These are phyloP conservation scores for Coprinopsis strossmayeri DNA, from an alignment of 768 basidiomycete genomes.

Conservation along the genomic window DNA sequence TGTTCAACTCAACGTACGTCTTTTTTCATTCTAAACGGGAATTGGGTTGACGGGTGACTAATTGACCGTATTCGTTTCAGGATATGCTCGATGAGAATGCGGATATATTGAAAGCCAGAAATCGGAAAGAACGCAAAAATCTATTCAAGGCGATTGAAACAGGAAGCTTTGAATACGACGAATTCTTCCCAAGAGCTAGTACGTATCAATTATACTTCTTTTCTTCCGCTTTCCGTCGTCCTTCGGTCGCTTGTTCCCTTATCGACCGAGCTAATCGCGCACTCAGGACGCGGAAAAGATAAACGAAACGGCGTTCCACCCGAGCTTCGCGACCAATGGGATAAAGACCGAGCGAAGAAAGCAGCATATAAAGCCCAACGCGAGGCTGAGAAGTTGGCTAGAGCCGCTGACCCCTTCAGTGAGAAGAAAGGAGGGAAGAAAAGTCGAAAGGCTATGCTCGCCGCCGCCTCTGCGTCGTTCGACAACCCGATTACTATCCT, in stretches of 20 bases:
- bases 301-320: constrained; percentile 45
- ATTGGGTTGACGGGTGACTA: not conserved
- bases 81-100: constrained; percentile 55
- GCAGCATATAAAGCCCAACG: constrained; percentile 67
- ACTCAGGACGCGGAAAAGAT: constrained; percentile 41
- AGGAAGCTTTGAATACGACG: constrained; percentile 41
- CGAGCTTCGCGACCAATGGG: constrained; percentile 66
- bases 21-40: not conserved
- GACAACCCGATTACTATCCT: constrained; percentile 27
- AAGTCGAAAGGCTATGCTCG: constrained; percentile 59
- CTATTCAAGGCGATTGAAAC: constrained; percentile 55
- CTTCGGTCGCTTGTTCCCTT: too few relatives aligned
- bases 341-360: constrained; percentile 77
- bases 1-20: constrained; percentile 45
- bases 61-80: constrained; percentile 25
- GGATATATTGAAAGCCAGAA: constrained; percentile 34
- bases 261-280: not conserved
- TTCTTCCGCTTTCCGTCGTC: not conserved
- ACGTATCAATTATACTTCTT: constrained; percentile 19
- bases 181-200: constrained; percentile 44
- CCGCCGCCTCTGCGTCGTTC: constrained; percentile 28
- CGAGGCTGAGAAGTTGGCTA: constrained; percentile 44
- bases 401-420: constrained; percentile 57
- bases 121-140: constrained; percentile 46
- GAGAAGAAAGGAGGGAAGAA: constrained; percentile 63